Conservation (phyloP, 2,329 filamentous ascomycete genomes). For the Trichophaea hybrida region DNA sequence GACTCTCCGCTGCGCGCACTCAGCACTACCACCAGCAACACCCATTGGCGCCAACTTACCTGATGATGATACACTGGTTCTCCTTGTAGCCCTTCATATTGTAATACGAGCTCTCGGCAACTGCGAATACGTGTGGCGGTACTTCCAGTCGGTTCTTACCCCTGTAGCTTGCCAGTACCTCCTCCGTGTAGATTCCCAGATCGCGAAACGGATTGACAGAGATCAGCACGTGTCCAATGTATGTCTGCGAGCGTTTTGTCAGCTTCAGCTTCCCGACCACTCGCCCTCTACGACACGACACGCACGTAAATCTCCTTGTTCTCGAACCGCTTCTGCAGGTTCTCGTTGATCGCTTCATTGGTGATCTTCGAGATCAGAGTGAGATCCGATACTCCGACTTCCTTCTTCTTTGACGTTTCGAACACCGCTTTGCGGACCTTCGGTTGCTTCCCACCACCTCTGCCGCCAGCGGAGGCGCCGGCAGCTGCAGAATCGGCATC, state of each 20-base stretch:
- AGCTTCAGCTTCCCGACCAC: slow-evolving; percentile 1
- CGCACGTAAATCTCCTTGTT: slow-evolving; percentile 85
- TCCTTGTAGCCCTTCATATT: slow-evolving; percentile 99
- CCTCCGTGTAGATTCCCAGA: slow-evolving; percentile 92
- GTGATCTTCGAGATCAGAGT: slow-evolving; percentile 97
- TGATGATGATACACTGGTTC: slow-evolving; percentile 99
- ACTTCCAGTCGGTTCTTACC: slow-evolving; percentile 92
- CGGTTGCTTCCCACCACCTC: slow-evolving; percentile 39
- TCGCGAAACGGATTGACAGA: slow-evolving; percentile 98
- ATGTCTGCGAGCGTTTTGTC: slow-evolving; percentile 46
- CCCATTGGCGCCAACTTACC: slow-evolving; percentile 30
- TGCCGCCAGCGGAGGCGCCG: slow-evolving; percentile 32
- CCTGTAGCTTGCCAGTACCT: slow-evolving; percentile 82
- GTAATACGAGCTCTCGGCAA: slow-evolving; percentile 92
- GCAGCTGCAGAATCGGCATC: slow-evolving; percentile 28
- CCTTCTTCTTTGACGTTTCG: slow-evolving; percentile 95
- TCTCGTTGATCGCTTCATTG: slow-evolving; percentile 98
- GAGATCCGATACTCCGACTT: slow-evolving; percentile 94
- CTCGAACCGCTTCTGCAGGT: slow-evolving; percentile 94
- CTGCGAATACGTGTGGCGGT: slow-evolving; percentile 90
- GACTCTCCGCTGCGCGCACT: slow-evolving; percentile 53
- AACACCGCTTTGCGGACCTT: slow-evolving; percentile 93
- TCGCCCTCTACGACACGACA: slow-evolving; percentile 3
- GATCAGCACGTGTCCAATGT: slow-evolving; percentile 98
- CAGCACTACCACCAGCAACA: neutral